A percentile compares a stretch with the other conserved stretches of the same genome.
phyloP scores from a whole-genome alignment of 208 protist species.

The Leishmania tropica region DNA sequence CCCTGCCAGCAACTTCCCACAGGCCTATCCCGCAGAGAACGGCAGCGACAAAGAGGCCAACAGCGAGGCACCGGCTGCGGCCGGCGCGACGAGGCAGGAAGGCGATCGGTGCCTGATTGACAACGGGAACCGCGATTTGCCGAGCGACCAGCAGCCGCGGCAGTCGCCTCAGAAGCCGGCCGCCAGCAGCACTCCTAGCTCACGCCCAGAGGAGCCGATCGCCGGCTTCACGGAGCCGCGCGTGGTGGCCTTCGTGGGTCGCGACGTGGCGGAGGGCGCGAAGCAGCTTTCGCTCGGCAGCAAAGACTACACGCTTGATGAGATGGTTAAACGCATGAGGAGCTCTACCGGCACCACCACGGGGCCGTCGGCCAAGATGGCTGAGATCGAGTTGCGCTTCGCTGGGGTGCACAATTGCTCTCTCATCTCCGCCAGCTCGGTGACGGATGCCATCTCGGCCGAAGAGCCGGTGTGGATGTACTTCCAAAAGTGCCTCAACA shows the following conservation, averaged over 20 bases:
- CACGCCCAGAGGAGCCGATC: conserved; percentile 1
- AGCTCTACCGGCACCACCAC: conserved; percentile 15
- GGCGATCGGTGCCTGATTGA: too few relatives aligned
- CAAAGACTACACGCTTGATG: conserved; percentile 53
- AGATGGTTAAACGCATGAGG: conserved; percentile 39
- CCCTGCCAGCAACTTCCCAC: conserved; percentile 36
- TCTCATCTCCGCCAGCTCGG: conserved; percentile 34
- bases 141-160: neutral
- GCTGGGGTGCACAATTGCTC: conserved; percentile 45
- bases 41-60: neutral
- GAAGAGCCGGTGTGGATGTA: conserved; percentile 47
- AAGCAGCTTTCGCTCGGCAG: conserved; percentile 32
- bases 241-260: conserved; percentile 42
- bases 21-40: conserved; percentile 29
- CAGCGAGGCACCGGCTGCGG: neutral
- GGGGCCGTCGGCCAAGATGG: conserved; percentile 16
- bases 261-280: conserved; percentile 18
- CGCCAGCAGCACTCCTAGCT: neutral
- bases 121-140: neutral
- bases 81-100: neutral
- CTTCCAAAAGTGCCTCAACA: conserved; percentile 38
- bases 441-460: conserved; percentile 9
- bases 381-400: conserved; percentile 39
- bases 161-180: neutral
- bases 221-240: conserved; percentile 35